Percentiles rank a stretch among this genome's conserved stretches.
These are phyloP conservation scores for Draba incana DNA, from an alignment of 345 rosid genomes.

Conservation along the genomic window DNA sequence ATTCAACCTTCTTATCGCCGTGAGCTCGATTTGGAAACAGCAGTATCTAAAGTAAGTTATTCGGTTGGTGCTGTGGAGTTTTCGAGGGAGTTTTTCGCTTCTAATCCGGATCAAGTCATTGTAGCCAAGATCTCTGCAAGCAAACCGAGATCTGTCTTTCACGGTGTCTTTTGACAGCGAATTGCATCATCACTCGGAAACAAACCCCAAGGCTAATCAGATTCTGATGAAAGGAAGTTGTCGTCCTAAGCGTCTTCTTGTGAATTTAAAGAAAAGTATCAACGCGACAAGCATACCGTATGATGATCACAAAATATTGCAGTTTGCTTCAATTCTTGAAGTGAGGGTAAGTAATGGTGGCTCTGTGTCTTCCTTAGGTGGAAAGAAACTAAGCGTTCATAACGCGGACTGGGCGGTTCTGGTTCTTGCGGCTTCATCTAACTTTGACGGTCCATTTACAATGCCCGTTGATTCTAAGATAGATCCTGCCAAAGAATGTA, in stretches of 20 bases:
- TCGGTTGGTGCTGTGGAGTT: conserved; percentile 60
- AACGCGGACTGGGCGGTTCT: conserved; percentile 82
- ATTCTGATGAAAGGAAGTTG: conserved; percentile 74
- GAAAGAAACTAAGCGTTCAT: conserved; percentile 66
- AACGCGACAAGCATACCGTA: conserved; percentile 39
- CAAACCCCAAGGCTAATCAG: conserved; percentile 50
- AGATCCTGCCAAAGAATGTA: conserved; percentile 58
- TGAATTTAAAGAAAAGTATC: conserved; percentile 41
- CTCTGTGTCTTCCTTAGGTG: conserved; percentile 51
- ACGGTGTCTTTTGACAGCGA: conserved; percentile 64
- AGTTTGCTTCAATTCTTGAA: conserved; percentile 68
- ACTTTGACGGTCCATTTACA: conserved; percentile 80
- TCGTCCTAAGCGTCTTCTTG: conserved; percentile 67
- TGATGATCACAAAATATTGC: conserved; percentile 64
- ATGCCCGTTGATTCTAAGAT: conserved; percentile 72
- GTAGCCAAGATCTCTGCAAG: conserved; percentile 67
- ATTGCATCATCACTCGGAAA: conserved; percentile 56
- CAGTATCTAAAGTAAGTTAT: conserved; percentile 70
- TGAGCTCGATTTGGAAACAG: conserved; percentile 88
- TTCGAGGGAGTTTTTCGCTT: conserved; percentile 74
- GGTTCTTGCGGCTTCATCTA: conserved; percentile 64
- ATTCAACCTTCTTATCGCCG: conserved; percentile 66
- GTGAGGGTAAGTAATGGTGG: conserved; percentile 67
- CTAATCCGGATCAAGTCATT: conserved; percentile 70
- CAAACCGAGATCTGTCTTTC: conserved; percentile 69